Base-by-base conservation (phyloP, 768 basidiomycete genomes). In the Rhodotorula kratochvilovae region DNA sequence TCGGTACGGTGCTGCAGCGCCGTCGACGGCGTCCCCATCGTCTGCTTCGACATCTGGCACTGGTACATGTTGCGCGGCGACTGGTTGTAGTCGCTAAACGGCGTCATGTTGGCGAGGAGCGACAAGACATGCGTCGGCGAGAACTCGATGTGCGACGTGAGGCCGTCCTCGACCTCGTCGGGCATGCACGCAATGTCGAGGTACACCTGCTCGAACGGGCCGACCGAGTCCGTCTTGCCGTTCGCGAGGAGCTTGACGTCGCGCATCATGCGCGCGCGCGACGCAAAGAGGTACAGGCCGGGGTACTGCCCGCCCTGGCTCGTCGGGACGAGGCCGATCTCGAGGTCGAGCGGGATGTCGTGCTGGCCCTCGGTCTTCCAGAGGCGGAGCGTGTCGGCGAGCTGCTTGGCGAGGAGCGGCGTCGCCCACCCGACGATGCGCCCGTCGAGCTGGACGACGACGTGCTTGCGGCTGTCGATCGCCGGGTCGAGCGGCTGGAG, bases 81-180 rank as follows among this genome's bases (percentile, higher is more conserved):
- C 83, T 98, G 96, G 81, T 99, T 99, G 82, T 98, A 99, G 81
- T 99, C 95, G 54, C 94, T 97, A 84, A 99, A 99, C 1, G 96
- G 96, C 0, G 95, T 99, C 74, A 99, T 84, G 80, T 98, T 97
- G 56, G 96, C 96, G 72, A 99, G 85, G 77, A 99, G 95, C 5
- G 92, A 95, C 65, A 99, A 82, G 81, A 99, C 93, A 80, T 92
- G 94, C 15, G 96, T 97, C 8, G 96, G 91, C 51, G 90, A 85
- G 77, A 92, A 89, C 81, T 99, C 96, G 53, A 96, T 89, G 80
- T 99, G 96, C 1, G 90, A 90, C 29, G 92, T 89, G 13, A 90
- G 83, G 25, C 85, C 87, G 66, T 82, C 80, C 70, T 85, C 84
- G 67, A 97, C 88, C 81, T 96, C 96, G 76, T 89, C 88, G 7